Percentiles rank a stretch among this genome's conserved stretches.
phyloP scores from a whole-genome alignment of 2,329 filamentous ascomycete species.

The Hawksworthiomyces lignivorus region DNA sequence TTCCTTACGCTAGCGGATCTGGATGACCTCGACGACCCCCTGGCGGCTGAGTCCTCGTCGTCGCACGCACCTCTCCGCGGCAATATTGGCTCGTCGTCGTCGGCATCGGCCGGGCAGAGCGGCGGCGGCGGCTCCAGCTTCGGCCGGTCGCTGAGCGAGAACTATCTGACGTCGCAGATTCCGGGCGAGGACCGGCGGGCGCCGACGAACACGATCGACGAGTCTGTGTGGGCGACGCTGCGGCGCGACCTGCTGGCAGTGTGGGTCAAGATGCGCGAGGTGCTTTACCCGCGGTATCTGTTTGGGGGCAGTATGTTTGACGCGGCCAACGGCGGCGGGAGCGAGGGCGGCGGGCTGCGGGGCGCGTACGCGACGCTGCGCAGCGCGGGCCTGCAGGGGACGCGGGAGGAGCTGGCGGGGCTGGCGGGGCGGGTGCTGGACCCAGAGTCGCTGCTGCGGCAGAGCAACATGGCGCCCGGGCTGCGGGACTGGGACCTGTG shows the following conservation, averaged over 20 bases:
- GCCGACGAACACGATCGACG: slow-evolving; percentile 88
- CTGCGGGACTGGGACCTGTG: slow-evolving; percentile 96
- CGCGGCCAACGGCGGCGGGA: slow-evolving; percentile 28
- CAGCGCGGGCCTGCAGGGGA: slow-evolving; percentile 49
- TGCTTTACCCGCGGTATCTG: slow-evolving; percentile 91
- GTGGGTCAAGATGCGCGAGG: slow-evolving; percentile 97
- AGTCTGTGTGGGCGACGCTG: slow-evolving; percentile 95
- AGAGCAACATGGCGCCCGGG: slow-evolving; percentile 76
- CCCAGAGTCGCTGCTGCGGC: slow-evolving; percentile 49
- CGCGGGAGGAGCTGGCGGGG: slow-evolving; percentile 54
- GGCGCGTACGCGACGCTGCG: slow-evolving; percentile 56
- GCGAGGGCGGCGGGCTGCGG: slow-evolving; percentile 29
- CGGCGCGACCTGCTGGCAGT: slow-evolving; percentile 85
- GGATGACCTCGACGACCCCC: slow-evolving; percentile 87
- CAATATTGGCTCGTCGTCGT: slow-evolving; percentile 56
- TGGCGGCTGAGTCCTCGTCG: slow-evolving; percentile 56
- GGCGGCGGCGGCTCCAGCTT: slow-evolving; percentile 25
- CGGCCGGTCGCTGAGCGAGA: slow-evolving; percentile 56
- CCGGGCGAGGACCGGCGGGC: slow-evolving; percentile 88
- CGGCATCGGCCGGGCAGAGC: background rate
- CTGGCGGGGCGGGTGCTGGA: slow-evolving; percentile 56
- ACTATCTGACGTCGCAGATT: slow-evolving; percentile 81
- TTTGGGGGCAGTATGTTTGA: slow-evolving; percentile 64
- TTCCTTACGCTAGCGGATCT: slow-evolving; percentile 56
- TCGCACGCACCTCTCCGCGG: slow-evolving; percentile 68